Conservation (phyloP, 345 rosid species). For the Luvunga scandens region DNA sequence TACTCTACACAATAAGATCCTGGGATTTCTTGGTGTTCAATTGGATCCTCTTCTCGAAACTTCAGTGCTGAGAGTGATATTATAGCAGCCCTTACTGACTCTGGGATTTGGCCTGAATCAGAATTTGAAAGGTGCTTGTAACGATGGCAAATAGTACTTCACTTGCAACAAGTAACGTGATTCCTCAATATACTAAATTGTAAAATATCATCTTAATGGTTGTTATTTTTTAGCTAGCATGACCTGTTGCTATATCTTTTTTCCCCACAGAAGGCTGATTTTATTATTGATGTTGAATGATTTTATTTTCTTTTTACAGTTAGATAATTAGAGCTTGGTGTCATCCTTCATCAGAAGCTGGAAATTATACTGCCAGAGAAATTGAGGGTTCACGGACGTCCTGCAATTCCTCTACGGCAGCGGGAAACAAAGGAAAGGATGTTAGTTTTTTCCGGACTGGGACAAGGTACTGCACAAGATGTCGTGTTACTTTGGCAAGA, state of each 20-base stretch:
- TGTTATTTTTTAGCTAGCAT: too few species aligned
- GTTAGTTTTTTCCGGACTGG: slow-evolving; percentile 44
- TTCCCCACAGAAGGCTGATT: too few species aligned
- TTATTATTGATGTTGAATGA: background rate
- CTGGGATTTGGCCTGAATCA: slow-evolving; percentile 46
- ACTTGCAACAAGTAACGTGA: slow-evolving; percentile 46
- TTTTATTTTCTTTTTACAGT: background rate
- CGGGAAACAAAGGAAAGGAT: slow-evolving; percentile 38
- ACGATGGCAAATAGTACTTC: slow-evolving; percentile 31
- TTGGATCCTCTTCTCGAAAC: background rate
- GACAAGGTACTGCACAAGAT: slow-evolving; percentile 49
- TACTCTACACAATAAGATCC: slow-evolving; percentile 29
- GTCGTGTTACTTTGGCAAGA: slow-evolving; percentile 54
- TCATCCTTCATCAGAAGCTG: background rate
- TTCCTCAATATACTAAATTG: too few species aligned
- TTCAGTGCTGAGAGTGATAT: slow-evolving; percentile 14
- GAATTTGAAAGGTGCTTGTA: slow-evolving; percentile 45
- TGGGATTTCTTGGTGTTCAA: slow-evolving; percentile 44
- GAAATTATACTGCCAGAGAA: slow-evolving; percentile 23
- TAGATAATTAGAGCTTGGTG: slow-evolving; percentile 7
- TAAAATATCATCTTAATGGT: too few species aligned
- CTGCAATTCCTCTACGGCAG: slow-evolving; percentile 61
- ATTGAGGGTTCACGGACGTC: slow-evolving; percentile 29
- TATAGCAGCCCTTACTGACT: slow-evolving; percentile 34
- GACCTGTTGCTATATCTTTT: too few species aligned